Evolutionary conservation across 495 filamentous ascomycete species (phyloP), one percentile per base, ranked within the genome.

Genomic region (Lichina pygmaea): DNA sequence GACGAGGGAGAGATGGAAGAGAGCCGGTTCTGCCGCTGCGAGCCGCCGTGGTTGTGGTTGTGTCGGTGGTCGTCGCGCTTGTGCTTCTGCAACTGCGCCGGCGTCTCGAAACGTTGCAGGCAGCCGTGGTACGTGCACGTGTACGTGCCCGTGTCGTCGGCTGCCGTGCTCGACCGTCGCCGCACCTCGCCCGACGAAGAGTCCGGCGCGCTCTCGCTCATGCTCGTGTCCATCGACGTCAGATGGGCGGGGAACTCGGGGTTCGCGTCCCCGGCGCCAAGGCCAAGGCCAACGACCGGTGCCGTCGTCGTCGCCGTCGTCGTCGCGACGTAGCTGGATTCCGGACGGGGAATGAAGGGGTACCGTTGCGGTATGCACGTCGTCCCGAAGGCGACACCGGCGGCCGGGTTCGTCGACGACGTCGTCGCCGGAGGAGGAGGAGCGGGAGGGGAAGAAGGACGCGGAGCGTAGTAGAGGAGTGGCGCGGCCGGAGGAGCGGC

Each of bases 41-140:
- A 51, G 59, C 55, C 3, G 44, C 31, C 46, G 33, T 16, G 39
- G 9, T 13, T 34, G 46, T 34, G 34, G 6, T 66, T 61, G 51
- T 81, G 76, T 33, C 91, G 75, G 57, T 97, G 89, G 3, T 73
- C 81, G 56, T 97, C 91, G 16, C 84, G 78, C 64, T 93, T 93
- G 66, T 97, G 89, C 60, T 85, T 86, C 57, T 94, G 83, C 24
- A 97, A 71, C 56, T 84, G 77, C 24, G 72, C 67, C 9, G 82
- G 78, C 7, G 81, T 79, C 47, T 91, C 80, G 55, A 97, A 97
- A 46, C 89, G 81, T 46, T 72, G 68, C 0, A 77, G 75, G 57
- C 89, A 97, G 42, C 82, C 81, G 57, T 86, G 83, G 53, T 93
- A 91, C 11, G 83, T 91, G 59, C 91, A 97, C 15, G 83, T 85